Evolutionary conservation across 495 filamentous ascomycete genomes (phyloP), one percentile per base, ranked within the genome.

Genomic region (Pyrenula massariospora): DNA sequence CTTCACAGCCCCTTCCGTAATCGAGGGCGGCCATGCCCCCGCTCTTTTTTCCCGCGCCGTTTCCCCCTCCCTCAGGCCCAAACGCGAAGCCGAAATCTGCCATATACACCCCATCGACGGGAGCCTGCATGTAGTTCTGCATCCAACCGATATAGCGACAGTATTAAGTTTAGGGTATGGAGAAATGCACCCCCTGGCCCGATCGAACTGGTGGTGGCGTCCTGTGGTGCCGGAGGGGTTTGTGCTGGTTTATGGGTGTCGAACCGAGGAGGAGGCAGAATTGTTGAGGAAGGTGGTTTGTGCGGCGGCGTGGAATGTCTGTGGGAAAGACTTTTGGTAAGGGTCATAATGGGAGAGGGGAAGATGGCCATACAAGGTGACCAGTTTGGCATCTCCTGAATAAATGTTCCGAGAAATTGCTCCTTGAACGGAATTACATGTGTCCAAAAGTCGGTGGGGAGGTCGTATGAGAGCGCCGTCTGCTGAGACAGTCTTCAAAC

Each of bases 171-270:
- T 81, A 49, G 87, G 89, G 20, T 95, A 89, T 89, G 91, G 87
- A n/a, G 81, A 95, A 68, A 75, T 89, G n/a, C 89, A 95, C 68
- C 87, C 87, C 1, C 75, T 95, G 58, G 83, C 87, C 2, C 82
- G 83, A 58, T 80, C 75, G 22, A 77, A 76, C 10, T 72, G 68
- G 67, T 71, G 63, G 63, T 64, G 66, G 67, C 31, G 60, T 56
- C 24, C 50, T 47, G 24, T 54, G 67, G 68, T 57, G 50, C 22
- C 71, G 73, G 50, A 74, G 60, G 68, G 85, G 84, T 25, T 94
- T 87, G 67, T 87, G 47, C 82, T 95, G 78, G 77, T 96, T 12
- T 96, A 96, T 72, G 87, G 91, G 22, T 89, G 91, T 0, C 74
- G 86, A 50, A 72, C 81, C 47, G 77, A 84, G 57, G 77, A 74